Evolutionary conservation across 306 rosid species (phyloP), one percentile per base, ranked within the genome.

Genomic region (Quercus parvula): DNA sequence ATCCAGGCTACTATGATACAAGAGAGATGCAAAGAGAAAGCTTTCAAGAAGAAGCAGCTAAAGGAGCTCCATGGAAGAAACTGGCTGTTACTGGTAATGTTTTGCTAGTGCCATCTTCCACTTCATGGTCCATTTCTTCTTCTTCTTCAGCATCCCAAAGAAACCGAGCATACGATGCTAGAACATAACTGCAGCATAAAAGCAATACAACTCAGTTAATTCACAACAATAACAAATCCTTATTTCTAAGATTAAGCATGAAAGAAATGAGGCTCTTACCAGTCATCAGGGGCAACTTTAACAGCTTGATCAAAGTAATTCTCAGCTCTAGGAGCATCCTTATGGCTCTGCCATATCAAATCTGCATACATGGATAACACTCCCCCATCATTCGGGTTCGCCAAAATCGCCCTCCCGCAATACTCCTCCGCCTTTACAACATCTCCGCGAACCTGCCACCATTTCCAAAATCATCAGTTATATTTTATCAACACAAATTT

Each of bases 101-200:
- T 41, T 59, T 69, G 28, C 70, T 61, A 24, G 75, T 72, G 75
- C 56, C 86, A 77, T 81, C 86, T 73, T 56, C 78, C 61, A 73
- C 83, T 35, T 59, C 84, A 35, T 81, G 81, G 64, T 71, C 76
- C 61, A 67, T 71, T 30, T 57, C 79, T 13, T 75, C 77, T 1
- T 85, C 97, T 63, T 89, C 98, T 62, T 86, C 92, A 2, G 94
- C 88, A 61, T 94, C 98, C 98, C 98, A 94, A 28, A 94, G 97
- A 78, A 94, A 92, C 71, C 78, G 88, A 31, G 98, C 98, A 35
- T 92, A 92, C 0, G 97, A 90, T 67, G 97, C 98, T 19, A 92
- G 77, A 81, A 94, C 95, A 84, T 84, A 88, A 83, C 97, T 94
- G 86, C 93, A 89, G 46, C 51, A 83, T 59, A 71, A 75, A 77